A percentile compares a stretch with the other conserved stretches of the same genome.
phyloP scores from a whole-genome alignment of 345 rosid species.

The Eucalyptus sp. region DNA sequence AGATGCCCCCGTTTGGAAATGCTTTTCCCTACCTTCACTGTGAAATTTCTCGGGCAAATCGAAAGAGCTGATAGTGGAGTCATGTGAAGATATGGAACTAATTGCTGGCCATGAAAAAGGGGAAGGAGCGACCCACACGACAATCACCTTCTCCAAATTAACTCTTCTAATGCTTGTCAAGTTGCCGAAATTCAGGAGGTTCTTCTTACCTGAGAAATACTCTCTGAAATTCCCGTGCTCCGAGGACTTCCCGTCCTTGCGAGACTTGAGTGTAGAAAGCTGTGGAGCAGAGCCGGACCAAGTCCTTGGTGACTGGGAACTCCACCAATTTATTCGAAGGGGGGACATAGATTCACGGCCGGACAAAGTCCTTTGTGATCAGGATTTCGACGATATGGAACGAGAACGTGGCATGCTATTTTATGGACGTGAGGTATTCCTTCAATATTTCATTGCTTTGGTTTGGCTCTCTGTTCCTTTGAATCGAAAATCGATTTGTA shows the following conservation, averaged over 20 bases:
- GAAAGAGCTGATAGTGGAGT: rapidly evolving
- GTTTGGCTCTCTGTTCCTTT: no score
- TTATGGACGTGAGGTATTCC: no score
- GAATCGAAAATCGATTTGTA: no score
- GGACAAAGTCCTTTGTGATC: rapidly evolving
- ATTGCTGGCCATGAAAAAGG: not conserved
- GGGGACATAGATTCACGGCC: no score
- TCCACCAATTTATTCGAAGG: no score
- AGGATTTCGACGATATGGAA: rapidly evolving
- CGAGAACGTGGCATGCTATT: no score
- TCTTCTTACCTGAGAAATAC: not conserved
- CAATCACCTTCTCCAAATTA: not conserved
- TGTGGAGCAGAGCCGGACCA: not conserved
- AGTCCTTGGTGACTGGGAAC: rapidly evolving
- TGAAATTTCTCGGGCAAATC: not conserved
- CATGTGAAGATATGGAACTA: not conserved
- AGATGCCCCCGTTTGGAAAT: rapidly evolving
- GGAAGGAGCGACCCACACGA: rapidly evolving
- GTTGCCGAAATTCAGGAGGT: not conserved
- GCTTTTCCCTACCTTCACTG: not conserved
- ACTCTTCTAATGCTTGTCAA: rapidly evolving
- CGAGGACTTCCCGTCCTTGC: not conserved
- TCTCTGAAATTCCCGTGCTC: no score
- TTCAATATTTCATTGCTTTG: no score
- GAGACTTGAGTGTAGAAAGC: rapidly evolving